These are phyloP conservation scores for Colletotrichum aenigma DNA, from an alignment of 2,329 filamentous ascomycete genomes.

Conservation along the genomic window DNA sequence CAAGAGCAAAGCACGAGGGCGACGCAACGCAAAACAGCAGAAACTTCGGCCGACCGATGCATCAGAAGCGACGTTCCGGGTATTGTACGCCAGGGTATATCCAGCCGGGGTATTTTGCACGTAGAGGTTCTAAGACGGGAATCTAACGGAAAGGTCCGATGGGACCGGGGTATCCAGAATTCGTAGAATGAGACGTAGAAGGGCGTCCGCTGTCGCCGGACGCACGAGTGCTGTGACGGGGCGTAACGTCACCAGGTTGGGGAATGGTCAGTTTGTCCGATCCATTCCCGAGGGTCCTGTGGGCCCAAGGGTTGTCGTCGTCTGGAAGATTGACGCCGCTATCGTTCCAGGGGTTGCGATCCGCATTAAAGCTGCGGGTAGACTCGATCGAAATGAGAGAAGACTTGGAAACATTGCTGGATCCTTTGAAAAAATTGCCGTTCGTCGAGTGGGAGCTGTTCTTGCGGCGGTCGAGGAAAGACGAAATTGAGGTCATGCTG, in stretches of 20 bases:
- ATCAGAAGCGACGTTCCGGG: slow-evolving; percentile 47
- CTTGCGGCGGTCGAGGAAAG: slow-evolving; percentile 95
- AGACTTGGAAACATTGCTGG: slow-evolving; percentile 88
- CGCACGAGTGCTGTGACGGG: slow-evolving; percentile 81
- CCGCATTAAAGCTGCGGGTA: slow-evolving; percentile 85
- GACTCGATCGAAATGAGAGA: slow-evolving; percentile 96
- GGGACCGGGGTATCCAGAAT: slow-evolving; percentile 94
- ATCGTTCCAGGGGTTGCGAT: slow-evolving; percentile 98
- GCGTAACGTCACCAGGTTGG: slow-evolving; percentile 80
- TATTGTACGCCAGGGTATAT: slow-evolving; percentile 71
- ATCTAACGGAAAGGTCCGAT: slow-evolving; percentile 90
- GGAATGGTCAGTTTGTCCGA: slow-evolving; percentile 69
- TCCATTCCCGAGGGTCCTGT: slow-evolving; percentile 69
- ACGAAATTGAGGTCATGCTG: slow-evolving; percentile 92
- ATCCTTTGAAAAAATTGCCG: slow-evolving; percentile 89
- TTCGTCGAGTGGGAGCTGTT: slow-evolving; percentile 87
- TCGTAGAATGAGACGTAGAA: slow-evolving; percentile 92
- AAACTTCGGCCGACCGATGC: slow-evolving; percentile 50
- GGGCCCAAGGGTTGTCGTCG: slow-evolving; percentile 75
- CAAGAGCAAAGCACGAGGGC: slow-evolving; percentile 30
- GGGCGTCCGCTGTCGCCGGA: slow-evolving; percentile 92
- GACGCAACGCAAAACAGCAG: slow-evolving; percentile 24
- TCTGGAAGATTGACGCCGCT: slow-evolving; percentile 93
- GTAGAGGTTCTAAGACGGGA: slow-evolving; percentile 48
- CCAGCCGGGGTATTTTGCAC: slow-evolving; percentile 66